phyloP scores from a whole-genome alignment of 164 flowering plant genomes.

The Sedum album region DNA sequence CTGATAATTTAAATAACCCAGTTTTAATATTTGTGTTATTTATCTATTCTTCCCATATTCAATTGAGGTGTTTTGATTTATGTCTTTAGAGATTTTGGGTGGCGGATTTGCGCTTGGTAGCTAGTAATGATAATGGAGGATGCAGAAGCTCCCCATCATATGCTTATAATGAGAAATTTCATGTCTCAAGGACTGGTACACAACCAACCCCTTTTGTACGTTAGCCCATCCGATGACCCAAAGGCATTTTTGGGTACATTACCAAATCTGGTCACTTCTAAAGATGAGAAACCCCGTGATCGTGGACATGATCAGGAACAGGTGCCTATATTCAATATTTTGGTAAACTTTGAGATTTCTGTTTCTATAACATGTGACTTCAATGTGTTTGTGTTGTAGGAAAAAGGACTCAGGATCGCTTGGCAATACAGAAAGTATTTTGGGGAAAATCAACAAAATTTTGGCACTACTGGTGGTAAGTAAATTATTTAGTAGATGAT shows the following conservation, averaged over 20 bases:
- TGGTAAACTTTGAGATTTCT: background rate
- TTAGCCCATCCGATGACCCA: conserved; percentile 70
- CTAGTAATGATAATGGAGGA: conserved; percentile 94
- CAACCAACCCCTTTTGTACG: conserved; percentile 75
- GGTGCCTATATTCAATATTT: conserved; percentile 25
- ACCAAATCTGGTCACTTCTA: conserved; percentile 54
- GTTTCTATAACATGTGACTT: background rate
- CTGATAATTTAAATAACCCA: background rate
- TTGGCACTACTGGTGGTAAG: conserved; percentile 35
- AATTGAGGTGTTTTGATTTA: conserved; percentile 5
- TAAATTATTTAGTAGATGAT: background rate
- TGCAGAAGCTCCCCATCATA: conserved; percentile 91
- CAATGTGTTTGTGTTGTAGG: conserved; percentile 29
- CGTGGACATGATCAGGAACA: conserved; percentile 36
- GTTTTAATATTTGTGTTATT: background rate
- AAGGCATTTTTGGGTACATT: conserved; percentile 84
- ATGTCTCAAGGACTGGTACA: conserved; percentile 94
- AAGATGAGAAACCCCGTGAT: conserved; percentile 46
- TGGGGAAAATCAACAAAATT: conserved; percentile 42
- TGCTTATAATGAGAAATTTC: conserved; percentile 82
- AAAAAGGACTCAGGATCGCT: conserved; percentile 83
- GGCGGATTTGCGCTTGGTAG: conserved; percentile 86
- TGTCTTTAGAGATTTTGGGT: conserved; percentile 65
- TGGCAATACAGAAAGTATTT: conserved; percentile 96
- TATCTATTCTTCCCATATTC: no score